Evolutionary conservation across 768 basidiomycete species (phyloP).

Genomic region (Boletus pseudo-olivaceus): DNA sequence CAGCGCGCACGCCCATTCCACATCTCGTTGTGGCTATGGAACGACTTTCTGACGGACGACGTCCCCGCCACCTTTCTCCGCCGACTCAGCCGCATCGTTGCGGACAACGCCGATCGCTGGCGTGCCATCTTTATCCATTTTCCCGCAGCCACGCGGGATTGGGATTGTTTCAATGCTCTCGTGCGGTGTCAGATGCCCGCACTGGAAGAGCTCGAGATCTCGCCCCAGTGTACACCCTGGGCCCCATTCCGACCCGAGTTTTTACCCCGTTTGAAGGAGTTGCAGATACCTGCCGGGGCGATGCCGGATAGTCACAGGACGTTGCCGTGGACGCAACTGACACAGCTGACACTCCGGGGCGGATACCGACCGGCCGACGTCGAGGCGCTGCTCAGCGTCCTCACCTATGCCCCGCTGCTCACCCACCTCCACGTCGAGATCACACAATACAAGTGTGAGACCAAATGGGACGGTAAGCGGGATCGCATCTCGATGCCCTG

Average conservation of each 20-base stretch:
- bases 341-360: conserved; percentile 31
- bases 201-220: conserved; percentile 32
- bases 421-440: conserved; percentile 31
- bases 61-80: conserved; percentile 25
- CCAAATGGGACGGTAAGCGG: conserved; percentile 24
- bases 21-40: conserved; percentile 30
- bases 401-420: conserved; percentile 25
- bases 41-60: conserved; percentile 33
- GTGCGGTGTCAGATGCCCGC: conserved; percentile 22
- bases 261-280: conserved; percentile 21
- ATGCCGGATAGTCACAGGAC: conserved; percentile 32
- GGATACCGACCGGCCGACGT: conserved; percentile 28
- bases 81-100: conserved; percentile 16
- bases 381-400: conserved; percentile 24
- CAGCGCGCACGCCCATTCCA: conserved; percentile 25
- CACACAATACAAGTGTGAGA: conserved; percentile 28
- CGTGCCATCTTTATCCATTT: conserved; percentile 32
- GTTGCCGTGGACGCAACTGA: conserved; percentile 32
- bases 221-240: conserved; percentile 31
- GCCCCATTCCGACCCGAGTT: conserved; percentile 28
- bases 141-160: conserved; percentile 26
- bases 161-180: conserved; percentile 25
- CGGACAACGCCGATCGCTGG: conserved; percentile 27
- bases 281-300: conserved; percentile 30
- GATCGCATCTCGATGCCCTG: conserved; percentile 28